Percentiles rank a stretch among this genome's conserved stretches.
These are phyloP conservation scores for Pisolithus albus DNA, from an alignment of 768 basidiomycete genomes.

Conservation along the genomic window DNA sequence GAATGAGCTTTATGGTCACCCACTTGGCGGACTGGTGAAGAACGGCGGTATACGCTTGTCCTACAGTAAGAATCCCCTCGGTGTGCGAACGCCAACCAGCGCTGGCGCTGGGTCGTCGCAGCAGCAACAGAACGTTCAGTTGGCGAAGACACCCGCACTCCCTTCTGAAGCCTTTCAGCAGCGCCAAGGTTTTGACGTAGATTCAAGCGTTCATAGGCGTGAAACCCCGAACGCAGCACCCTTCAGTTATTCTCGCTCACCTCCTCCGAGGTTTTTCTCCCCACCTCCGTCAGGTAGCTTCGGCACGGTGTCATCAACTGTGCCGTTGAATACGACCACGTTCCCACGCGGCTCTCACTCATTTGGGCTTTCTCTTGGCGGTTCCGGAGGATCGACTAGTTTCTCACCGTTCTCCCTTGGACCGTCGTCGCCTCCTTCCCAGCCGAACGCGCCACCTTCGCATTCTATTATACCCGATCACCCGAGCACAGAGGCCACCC, in stretches of 20 bases:
- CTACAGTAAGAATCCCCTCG: constrained; percentile 98
- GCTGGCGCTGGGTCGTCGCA: constrained; percentile 24
- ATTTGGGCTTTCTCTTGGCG: constrained; percentile 26
- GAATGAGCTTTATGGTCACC: constrained; percentile 84
- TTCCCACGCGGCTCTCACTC: constrained; percentile 26
- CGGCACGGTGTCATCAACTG: constrained; percentile 18
- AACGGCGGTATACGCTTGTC: constrained; percentile 93
- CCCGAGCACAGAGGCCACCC: constrained; percentile 23
- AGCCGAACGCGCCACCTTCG: constrained; percentile 20
- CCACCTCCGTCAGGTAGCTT: constrained; percentile 26
- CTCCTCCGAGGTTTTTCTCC: constrained; percentile 29
- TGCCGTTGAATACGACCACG: constrained; percentile 19
- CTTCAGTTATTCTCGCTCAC: constrained; percentile 29
- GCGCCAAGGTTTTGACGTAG: constrained; percentile 25
- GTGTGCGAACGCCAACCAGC: constrained; percentile 76
- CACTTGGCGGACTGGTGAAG: constrained; percentile 87
- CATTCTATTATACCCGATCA: constrained; percentile 33
- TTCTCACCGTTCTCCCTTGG: constrained; percentile 30
- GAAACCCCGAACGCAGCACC: constrained; percentile 21
- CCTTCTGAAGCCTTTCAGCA: constrained; percentile 22
- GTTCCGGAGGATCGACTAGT: constrained; percentile 13
- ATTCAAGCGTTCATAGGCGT: constrained; percentile 18
- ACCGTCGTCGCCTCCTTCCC: constrained; percentile 26
- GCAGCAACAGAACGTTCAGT: constrained; percentile 21
- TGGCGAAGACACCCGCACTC: constrained; percentile 22